Conservation (phyloP, 768 basidiomycete genomes). For the Hysterangium stoloniferum region DNA sequence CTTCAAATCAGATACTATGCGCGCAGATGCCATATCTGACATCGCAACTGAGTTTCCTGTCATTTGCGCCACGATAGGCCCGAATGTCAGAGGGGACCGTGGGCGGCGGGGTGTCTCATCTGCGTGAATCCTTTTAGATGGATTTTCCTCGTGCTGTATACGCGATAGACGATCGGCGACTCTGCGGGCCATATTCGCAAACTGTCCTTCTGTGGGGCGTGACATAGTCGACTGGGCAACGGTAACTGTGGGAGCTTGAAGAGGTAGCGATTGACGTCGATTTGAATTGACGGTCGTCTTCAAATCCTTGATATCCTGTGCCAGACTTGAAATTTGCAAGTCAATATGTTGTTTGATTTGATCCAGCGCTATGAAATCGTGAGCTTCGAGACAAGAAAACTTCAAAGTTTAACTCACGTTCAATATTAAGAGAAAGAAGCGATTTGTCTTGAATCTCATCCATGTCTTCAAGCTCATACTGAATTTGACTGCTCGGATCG, state of each 20-base stretch:
- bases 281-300: slow-evolving; percentile 48
- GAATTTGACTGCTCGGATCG: slow-evolving; percentile 85
- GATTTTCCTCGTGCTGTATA: slow-evolving; percentile 32
- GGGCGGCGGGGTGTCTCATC: slow-evolving; percentile 19
- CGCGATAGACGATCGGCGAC: slow-evolving; percentile 47
- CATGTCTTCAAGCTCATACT: slow-evolving; percentile 93
- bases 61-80: slow-evolving; percentile 57
- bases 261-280: slow-evolving; percentile 43
- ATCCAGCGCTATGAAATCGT: slow-evolving; percentile 64
- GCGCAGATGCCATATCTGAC: slow-evolving; percentile 51
- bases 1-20: slow-evolving; percentile 75
- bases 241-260: slow-evolving; percentile 34
- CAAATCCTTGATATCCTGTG: slow-evolving; percentile 88
- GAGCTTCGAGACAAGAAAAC: slow-evolving; percentile 4
- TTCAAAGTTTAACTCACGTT: slow-evolving; percentile 57
- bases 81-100: slow-evolving; percentile 21
- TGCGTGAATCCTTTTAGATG: slow-evolving; percentile 18
- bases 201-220: slow-evolving; percentile 70
- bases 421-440: slow-evolving; percentile 87
- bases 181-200: slow-evolving; percentile 57
- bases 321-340: slow-evolving; percentile 72
- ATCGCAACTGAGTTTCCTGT: slow-evolving; percentile 70
- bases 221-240: slow-evolving; percentile 42
- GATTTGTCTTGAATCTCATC: slow-evolving; percentile 87
- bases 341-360: slow-evolving; percentile 99